Evolutionary conservation across 306 rosid species (phyloP).

Genomic region (Glycine soja): DNA sequence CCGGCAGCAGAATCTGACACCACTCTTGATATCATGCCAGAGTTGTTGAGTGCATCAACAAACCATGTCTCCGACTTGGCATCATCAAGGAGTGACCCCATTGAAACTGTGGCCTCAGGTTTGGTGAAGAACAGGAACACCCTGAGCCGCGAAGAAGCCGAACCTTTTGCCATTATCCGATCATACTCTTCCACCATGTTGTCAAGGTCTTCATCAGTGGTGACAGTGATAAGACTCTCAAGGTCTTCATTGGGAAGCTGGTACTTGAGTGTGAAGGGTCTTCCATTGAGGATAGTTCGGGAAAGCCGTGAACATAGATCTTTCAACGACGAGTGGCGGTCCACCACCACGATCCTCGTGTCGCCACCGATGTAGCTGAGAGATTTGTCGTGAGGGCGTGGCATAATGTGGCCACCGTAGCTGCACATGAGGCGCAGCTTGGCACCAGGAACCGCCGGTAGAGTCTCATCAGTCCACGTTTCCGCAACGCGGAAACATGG

Average conservation of each 20-base stretch:
- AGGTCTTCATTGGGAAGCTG: conserved; percentile 89
- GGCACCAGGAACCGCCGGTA: conserved; percentile 67
- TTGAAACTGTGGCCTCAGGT: conserved; percentile 80
- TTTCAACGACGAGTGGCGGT: conserved; percentile 67
- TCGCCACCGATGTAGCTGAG: conserved; percentile 95
- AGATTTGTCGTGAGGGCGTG: conserved; percentile 91
- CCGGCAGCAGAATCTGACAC: conserved; percentile 73
- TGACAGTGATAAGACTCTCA: conserved; percentile 75
- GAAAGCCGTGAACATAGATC: conserved; percentile 80
- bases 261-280: conserved; percentile 83
- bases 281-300: conserved; percentile 70
- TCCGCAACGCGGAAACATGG: conserved; percentile 71
- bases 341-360: conserved; percentile 82
- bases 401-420: conserved; percentile 96
- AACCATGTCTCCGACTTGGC: conserved; percentile 94
- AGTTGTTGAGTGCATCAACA: conserved; percentile 86
- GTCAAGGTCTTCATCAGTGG: conserved; percentile 88
- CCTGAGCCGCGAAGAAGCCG: conserved; percentile 76
- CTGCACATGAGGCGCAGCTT: conserved; percentile 97
- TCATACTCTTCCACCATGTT: conserved; percentile 95
- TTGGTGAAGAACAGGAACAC: conserved; percentile 74
- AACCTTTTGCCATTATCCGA: conserved; percentile 52
- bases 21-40: conserved; percentile 59
- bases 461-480: conserved; percentile 60
- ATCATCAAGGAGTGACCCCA: conserved; percentile 83